Percentiles rank a stretch among this genome's conserved stretches.
Conservation (phyloP, 768 basidiomycete species). For the Serpula lacrymans region DNA sequence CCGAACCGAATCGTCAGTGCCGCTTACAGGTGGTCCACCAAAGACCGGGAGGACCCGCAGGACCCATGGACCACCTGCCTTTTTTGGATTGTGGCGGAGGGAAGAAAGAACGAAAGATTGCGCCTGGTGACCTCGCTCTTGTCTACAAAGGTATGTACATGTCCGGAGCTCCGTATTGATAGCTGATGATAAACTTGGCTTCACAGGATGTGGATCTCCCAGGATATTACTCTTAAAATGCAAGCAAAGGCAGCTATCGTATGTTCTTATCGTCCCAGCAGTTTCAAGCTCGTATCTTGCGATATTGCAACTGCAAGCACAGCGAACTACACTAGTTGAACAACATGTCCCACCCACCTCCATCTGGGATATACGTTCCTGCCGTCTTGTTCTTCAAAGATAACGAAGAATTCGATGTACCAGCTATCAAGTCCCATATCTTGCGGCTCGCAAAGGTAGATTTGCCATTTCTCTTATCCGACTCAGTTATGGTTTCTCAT, state of each 20-base stretch:
- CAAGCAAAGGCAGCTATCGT: background rate
- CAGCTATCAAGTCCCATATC: slow-evolving; percentile 65
- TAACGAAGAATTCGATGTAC: slow-evolving; percentile 67
- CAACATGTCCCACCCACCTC: slow-evolving; percentile 42
- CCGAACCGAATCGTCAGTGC: too few relatives aligned
- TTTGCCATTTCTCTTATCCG: slow-evolving; percentile 6
- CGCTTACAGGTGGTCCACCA: slow-evolving; percentile 6
- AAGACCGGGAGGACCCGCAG: too few relatives aligned
- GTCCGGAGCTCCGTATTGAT: slow-evolving; percentile 12
- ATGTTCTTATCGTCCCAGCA: background rate
- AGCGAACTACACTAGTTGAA: background rate
- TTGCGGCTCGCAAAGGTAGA: slow-evolving; percentile 68
- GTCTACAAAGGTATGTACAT: too few relatives aligned
- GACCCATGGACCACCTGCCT: slow-evolving; percentile 1
- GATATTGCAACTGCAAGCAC: too few relatives aligned
- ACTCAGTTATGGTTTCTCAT: slow-evolving; percentile 17
- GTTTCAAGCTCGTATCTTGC: too few relatives aligned
- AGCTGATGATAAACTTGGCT: background rate
- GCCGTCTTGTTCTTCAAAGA: slow-evolving; percentile 71
- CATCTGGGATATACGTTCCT: slow-evolving; percentile 73
- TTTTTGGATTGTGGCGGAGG: background rate
- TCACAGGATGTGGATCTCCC: background rate
- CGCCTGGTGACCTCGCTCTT: too few relatives aligned
- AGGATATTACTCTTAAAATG: slow-evolving; percentile 4
- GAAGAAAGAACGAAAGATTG: background rate